These are phyloP conservation scores for Multifurca ochricompacta DNA, from an alignment of 768 basidiomycete genomes.

Conservation along the genomic window DNA sequence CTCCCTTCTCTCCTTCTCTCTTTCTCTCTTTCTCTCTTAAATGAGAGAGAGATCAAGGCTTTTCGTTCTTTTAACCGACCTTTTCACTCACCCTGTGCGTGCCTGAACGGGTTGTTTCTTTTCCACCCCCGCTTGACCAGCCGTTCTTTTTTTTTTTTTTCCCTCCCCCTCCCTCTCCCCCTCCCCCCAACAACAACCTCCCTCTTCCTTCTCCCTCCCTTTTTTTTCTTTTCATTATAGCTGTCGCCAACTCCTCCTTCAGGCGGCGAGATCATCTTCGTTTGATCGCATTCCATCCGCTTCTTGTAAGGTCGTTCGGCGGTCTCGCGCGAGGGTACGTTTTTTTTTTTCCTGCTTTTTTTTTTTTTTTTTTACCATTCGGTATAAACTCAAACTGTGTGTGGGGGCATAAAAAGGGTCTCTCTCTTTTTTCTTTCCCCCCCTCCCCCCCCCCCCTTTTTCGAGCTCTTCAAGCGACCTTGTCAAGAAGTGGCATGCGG, in stretches of 20 bases:
- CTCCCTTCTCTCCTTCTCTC: not conserved
- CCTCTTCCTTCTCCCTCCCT: not conserved
- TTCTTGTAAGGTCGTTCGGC: conserved; percentile 35
- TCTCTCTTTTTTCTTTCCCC: no score
- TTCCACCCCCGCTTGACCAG: no score
- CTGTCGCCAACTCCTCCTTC: conserved; percentile 21
- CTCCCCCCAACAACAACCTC: no score
- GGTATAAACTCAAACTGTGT: not conserved
- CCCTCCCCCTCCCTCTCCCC: not conserved
- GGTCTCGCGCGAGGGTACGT: conserved; percentile 29
- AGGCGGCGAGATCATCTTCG: conserved; percentile 26
- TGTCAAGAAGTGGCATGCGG: conserved; percentile 23
- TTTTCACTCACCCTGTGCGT: conserved; percentile 11
- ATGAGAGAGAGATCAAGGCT: not conserved
- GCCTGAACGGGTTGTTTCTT: not conserved
- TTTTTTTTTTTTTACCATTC: not conserved
- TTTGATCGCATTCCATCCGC: conserved; percentile 32
- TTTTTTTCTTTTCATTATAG: not conserved
- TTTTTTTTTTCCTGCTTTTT: not conserved
- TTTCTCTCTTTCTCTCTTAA: no score
- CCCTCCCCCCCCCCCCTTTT: conserved; percentile 1
- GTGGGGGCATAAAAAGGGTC: conserved; percentile 1
- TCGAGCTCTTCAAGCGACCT: conserved; percentile 22
- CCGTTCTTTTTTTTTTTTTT: no score
- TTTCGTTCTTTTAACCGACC: not conserved